Conservation (phyloP, 441 rosid species). For the Pelargonium citronellum region DNA sequence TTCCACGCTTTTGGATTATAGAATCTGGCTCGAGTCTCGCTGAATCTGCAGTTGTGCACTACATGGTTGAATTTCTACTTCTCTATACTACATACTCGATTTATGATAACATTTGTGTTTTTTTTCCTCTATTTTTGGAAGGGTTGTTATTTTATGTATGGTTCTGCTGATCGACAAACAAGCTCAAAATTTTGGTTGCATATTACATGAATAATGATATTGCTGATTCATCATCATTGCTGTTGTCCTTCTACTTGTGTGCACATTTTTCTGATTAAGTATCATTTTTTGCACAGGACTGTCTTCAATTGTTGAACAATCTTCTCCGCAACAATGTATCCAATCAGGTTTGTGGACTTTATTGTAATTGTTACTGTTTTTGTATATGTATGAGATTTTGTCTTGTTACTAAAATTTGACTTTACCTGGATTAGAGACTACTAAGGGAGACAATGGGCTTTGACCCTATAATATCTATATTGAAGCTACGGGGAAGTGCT, state of each 20-base stretch:
- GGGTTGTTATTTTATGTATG: too few relatives aligned
- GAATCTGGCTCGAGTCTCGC: too few relatives aligned
- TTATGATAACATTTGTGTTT: neutral
- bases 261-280: neutral
- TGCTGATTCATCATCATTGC: neutral
- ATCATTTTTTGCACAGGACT: constrained; percentile 50
- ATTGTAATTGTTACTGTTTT: constrained; percentile 7
- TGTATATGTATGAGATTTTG: constrained; percentile 1
- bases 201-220: neutral
- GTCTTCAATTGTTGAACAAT: constrained; percentile 86
- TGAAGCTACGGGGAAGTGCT: constrained; percentile 69
- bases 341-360: constrained; percentile 60
- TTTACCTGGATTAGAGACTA: constrained; percentile 46
- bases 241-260: neutral
- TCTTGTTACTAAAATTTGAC: constrained; percentile 25
- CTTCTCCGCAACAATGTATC: constrained; percentile 78
- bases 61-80: too few relatives aligned
- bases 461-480: constrained; percentile 63
- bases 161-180: neutral
- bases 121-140: neutral
- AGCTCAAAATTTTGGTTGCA: neutral
- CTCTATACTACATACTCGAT: too few relatives aligned
- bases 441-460: constrained; percentile 90
- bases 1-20: too few relatives aligned
- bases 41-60: too few relatives aligned